Base-by-base conservation (phyloP, 805 yeast species). In the Ogataea paraovalis region DNA sequence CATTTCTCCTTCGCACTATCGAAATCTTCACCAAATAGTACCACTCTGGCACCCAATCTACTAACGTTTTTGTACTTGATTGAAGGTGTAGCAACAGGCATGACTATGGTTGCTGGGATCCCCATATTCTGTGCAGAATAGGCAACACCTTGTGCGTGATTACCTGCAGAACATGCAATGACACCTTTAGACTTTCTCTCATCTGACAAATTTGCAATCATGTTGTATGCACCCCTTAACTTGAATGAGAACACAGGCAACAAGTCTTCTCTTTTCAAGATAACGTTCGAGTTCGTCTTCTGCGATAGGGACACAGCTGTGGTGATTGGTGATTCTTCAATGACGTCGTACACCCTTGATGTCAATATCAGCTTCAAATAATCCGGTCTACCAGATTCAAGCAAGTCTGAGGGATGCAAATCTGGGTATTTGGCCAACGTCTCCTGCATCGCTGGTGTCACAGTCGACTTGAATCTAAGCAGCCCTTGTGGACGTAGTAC, bases 71-170 rank as follows among this genome's bases (percentile, higher is more conserved):
- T 82, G 66, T 82, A 94, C 67, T 94, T 94, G 70, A 94, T 95
- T 13, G 92, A 82, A 2, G 99, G 99, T 0, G 99, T 94, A 2
- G 95, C 92, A 2, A 88, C 83, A 2, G 99, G 99, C 99, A 94
- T 94, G 41, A 94, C 98, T 45, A 94, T 94, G 4, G 97, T 92
- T 3, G 98, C 92, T 3, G 96, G 94, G 45, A 94, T 89, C 23
- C 84, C 85, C 61, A 94, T 72, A 50, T 84, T 80, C 50, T 80
- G 82, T 3, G 98, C 96, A 20, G 96, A 85, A 64, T 69, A 92
- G 0, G 99, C 99, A 13, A 94, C 98, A 56, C 99, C 99, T 65
- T 94, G 99, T 1, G 99, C 99, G 60, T 94, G 99, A 67, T 94
- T 94, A 32, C 99, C 99, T 3, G 99, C 99, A 27, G 97, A 89